Base-by-base conservation (phyloP, 2,329 filamentous ascomycete species). In the Diaporthe sp. region DNA sequence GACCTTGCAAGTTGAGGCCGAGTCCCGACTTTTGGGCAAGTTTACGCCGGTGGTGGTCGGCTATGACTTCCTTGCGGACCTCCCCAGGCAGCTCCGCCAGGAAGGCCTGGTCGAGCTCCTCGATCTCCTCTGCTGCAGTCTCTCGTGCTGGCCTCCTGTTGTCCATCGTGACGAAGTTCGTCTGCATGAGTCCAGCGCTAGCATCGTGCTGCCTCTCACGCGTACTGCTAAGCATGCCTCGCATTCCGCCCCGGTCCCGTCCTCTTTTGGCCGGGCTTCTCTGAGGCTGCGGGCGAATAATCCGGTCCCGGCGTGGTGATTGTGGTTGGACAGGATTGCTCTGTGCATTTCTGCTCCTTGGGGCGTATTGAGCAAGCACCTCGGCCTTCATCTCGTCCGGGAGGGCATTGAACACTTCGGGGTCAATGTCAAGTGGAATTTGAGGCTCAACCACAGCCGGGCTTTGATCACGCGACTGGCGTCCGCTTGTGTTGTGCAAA, bases 341-440 rank as follows among this genome's bases (percentile, higher is more conserved):
- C 75, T 85, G 85, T 8, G 81, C 79, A 53, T 71, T 63, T 17
- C 44, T 17, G 10, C 77, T 79, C 30, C 79, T 79, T 69, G 81
- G 81, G 70, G 85, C 82, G 80, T 98, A 97, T 44, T 93, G 92
- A 3, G 90, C 92, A 12, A 98, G 83, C 0, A 98, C 87, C 82
- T 98, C 97, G 2, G 92, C 91, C 76, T 96, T 94, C 81, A 99
- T 91, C 76, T 98, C 95, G 50, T 93, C 92, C 0, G 97, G 97
- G 0, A 99, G 86, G 1, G 94, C 94, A 55, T 92, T 90, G 76
- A 98, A 93, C 2, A 95, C 94, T 55, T 96, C 94, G 0, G 92
- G 92, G 79, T 99, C 97, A 27, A 98, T 88, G 78, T 97, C 94
- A 0, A 95, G 93, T 35, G 94, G 92, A 1, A 92, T 82, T 12